Percentiles rank a stretch among this genome's conserved stretches.
These are phyloP conservation scores for Phialophora expanda DNA, from an alignment of 2,329 filamentous ascomycete species.

Conservation along the genomic window DNA sequence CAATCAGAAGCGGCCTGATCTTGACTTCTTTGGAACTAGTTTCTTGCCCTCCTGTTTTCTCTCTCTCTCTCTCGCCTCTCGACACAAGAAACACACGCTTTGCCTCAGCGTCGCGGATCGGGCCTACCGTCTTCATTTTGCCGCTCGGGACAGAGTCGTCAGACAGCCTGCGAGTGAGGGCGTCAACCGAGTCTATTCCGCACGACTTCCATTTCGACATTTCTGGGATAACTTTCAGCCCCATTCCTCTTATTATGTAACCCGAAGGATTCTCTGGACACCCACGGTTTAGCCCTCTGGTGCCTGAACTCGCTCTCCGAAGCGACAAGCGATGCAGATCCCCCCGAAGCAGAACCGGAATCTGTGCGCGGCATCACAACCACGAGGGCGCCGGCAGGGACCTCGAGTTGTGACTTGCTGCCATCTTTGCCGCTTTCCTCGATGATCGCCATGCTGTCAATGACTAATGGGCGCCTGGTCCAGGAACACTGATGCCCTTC, in stretches of 20 bases:
- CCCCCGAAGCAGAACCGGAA: background rate
- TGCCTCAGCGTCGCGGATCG: background rate
- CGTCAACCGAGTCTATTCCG: background rate
- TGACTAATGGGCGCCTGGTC: background rate
- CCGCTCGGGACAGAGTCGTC: background rate
- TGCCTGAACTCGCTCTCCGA: conserved; percentile 11
- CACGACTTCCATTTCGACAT: background rate
- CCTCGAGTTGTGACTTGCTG: conserved; percentile 2
- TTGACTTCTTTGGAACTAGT: background rate
- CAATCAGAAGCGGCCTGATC: background rate
- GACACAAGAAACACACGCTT: too few relatives aligned
- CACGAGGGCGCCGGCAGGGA: background rate
- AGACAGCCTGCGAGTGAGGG: background rate
- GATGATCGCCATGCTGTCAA: background rate
- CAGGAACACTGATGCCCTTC: background rate
- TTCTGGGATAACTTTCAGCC: background rate
- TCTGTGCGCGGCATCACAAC: conserved; percentile 2
- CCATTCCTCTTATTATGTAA: background rate
- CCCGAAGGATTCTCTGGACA: background rate
- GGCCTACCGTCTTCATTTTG: background rate
- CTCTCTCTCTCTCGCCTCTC: background rate
- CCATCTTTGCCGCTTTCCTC: background rate
- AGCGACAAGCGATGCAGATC: conserved; percentile 12
- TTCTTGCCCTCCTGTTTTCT: background rate
- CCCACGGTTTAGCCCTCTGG: conserved; percentile 1